These are phyloP conservation scores for Aureobasidium vineae DNA, from an alignment of 2,329 filamentous ascomycete species.

Conservation along the genomic window DNA sequence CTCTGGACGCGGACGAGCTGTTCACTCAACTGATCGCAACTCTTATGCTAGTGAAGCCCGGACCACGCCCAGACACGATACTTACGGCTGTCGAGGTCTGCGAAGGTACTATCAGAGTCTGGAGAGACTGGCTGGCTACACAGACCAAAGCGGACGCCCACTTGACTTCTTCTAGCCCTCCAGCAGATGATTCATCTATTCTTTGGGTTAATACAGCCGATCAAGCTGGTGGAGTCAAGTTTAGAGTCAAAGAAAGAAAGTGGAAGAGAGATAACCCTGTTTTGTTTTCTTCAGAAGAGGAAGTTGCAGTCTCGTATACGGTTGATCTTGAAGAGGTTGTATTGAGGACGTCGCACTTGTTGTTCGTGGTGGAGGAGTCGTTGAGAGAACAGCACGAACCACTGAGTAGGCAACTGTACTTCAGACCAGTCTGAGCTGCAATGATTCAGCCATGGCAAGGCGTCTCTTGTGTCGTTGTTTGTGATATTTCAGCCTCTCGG, in stretches of 20 bases:
- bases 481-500: slow-evolving; percentile 26
- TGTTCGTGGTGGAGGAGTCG: slow-evolving; percentile 62
- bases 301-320: slow-evolving; percentile 66
- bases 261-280: slow-evolving; percentile 51
- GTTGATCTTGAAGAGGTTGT: slow-evolving; percentile 71
- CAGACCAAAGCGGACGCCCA: slow-evolving; percentile 33
- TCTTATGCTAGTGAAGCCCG: slow-evolving; percentile 66
- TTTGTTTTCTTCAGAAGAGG: slow-evolving; percentile 59
- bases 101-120: slow-evolving; percentile 68
- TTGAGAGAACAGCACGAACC: slow-evolving; percentile 15
- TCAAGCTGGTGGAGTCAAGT: slow-evolving; percentile 63
- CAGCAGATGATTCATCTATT: slow-evolving; percentile 46
- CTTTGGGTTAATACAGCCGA: slow-evolving; percentile 66
- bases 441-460: neutral
- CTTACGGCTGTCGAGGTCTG: slow-evolving; percentile 64
- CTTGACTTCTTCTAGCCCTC: neutral
- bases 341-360: slow-evolving; percentile 61
- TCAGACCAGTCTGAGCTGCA: neutral
- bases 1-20: slow-evolving; percentile 65
- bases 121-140: slow-evolving; percentile 66
- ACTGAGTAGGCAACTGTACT: slow-evolving; percentile 11
- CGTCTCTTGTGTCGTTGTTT: neutral
- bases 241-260: slow-evolving; percentile 60
- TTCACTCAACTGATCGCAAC: slow-evolving; percentile 72
- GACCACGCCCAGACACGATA: slow-evolving; percentile 61